These are phyloP conservation scores for Davidsoniella neocaledoniae DNA, from an alignment of 2,329 filamentous ascomycete genomes.

Conservation along the genomic window DNA sequence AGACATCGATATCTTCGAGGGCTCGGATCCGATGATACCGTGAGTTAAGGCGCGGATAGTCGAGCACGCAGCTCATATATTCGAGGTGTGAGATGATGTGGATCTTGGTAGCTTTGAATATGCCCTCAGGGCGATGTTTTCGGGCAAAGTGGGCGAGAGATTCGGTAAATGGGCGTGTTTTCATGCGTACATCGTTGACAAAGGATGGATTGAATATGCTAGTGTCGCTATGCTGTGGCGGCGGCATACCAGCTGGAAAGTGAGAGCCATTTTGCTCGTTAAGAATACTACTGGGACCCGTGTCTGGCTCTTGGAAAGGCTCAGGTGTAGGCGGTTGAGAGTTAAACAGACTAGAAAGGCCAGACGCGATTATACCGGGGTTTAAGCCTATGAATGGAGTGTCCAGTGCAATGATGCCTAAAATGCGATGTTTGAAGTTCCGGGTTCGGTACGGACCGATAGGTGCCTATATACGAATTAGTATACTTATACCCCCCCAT, in stretches of 20 bases:
- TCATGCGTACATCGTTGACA: slow-evolving; percentile 53
- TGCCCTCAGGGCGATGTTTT: slow-evolving; percentile 57
- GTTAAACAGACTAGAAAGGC: slow-evolving; percentile 61
- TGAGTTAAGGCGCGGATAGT: slow-evolving; percentile 51
- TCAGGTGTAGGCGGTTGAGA: slow-evolving; percentile 20
- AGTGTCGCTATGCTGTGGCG: slow-evolving; percentile 12
- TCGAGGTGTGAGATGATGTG: slow-evolving; percentile 69
- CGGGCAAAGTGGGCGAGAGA: slow-evolving; percentile 58
- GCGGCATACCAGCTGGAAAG: neutral
- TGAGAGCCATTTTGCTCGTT: no score
- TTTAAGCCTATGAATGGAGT: slow-evolving; percentile 79
- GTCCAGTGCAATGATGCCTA: slow-evolving; percentile 71
- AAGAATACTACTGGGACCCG: neutral
- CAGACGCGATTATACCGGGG: slow-evolving; percentile 69
- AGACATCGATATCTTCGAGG: slow-evolving; percentile 53
- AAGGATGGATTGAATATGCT: slow-evolving; percentile 64
- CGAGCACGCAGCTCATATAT: slow-evolving; percentile 65
- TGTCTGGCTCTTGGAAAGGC: neutral
- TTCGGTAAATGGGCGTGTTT: slow-evolving; percentile 52
- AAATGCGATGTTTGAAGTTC: slow-evolving; percentile 51
- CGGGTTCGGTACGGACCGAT: neutral
- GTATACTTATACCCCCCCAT: neutral
- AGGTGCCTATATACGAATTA: neutral
- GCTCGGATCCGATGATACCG: slow-evolving; percentile 54
- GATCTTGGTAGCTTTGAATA: slow-evolving; percentile 52